A percentile compares a stretch with the other conserved stretches of the same genome.
These are phyloP conservation scores for Didymella arachidicola DNA, from an alignment of 2,329 filamentous ascomycete species.

Conservation along the genomic window DNA sequence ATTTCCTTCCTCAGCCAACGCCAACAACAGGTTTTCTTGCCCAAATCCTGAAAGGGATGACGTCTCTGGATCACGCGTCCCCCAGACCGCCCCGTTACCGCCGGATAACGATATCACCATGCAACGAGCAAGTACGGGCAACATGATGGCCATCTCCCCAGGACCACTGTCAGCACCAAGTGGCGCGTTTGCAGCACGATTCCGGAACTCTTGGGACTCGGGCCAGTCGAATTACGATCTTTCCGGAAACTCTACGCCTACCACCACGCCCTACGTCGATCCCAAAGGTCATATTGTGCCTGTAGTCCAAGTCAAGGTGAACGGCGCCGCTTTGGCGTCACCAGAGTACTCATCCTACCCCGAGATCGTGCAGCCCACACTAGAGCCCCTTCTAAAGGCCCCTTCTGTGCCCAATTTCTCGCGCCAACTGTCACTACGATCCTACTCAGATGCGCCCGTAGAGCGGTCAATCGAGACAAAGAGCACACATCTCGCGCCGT, in stretches of 20 bases:
- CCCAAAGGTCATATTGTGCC: slow-evolving; percentile 49
- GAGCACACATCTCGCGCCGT: slow-evolving; percentile 13
- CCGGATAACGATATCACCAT: slow-evolving; percentile 58
- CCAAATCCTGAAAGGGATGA: slow-evolving; percentile 43
- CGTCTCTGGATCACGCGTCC: slow-evolving; percentile 45
- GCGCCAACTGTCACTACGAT: slow-evolving; percentile 46
- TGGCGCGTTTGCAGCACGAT: slow-evolving; percentile 47
- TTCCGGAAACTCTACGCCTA: slow-evolving; percentile 40
- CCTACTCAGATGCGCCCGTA: slow-evolving; percentile 27
- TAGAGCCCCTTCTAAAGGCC: slow-evolving; percentile 26
- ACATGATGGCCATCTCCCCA: slow-evolving; percentile 52
- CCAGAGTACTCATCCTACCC: slow-evolving; percentile 14
- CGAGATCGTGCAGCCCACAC: slow-evolving; percentile 23
- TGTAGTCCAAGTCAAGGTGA: slow-evolving; percentile 45
- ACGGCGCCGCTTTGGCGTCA: slow-evolving; percentile 25
- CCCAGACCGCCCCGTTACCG: slow-evolving; percentile 50
- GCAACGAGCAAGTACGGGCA: slow-evolving; percentile 56
- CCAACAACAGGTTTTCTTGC: slow-evolving; percentile 39
- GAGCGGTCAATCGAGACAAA: slow-evolving; percentile 21
- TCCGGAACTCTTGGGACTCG: slow-evolving; percentile 53
- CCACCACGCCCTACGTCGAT: slow-evolving; percentile 46
- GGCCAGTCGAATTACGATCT: slow-evolving; percentile 47
- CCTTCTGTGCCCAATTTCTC: slow-evolving; percentile 49
- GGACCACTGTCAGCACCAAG: slow-evolving; percentile 52
- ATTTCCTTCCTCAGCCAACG: slow-evolving; percentile 35